These are phyloP conservation scores for Boletus tomentosulus DNA, from an alignment of 768 basidiomycete genomes.

Conservation along the genomic window DNA sequence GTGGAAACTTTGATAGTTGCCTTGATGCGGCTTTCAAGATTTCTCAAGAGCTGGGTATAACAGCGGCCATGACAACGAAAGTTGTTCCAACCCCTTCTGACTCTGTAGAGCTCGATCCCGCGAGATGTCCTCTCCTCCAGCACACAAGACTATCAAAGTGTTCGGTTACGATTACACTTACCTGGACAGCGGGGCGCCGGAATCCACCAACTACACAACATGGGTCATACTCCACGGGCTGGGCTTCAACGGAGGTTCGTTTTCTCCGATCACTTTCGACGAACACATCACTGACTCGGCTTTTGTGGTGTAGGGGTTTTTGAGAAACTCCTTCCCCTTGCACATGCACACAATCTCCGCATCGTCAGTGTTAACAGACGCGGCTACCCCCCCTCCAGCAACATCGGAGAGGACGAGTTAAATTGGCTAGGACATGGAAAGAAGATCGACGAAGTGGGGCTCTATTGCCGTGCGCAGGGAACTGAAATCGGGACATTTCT, in stretches of 20 bases:
- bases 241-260: slow-evolving; percentile 21
- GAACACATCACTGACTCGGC: not conserved
- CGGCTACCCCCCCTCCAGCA: slow-evolving; percentile 25
- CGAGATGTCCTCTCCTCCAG: slow-evolving; percentile 3
- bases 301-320: slow-evolving; percentile 1
- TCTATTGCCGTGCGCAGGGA: slow-evolving; percentile 14
- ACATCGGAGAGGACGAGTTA: slow-evolving; percentile 12
- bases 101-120: not conserved
- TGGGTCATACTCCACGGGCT: slow-evolving; percentile 21
- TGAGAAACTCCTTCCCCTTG: slow-evolving; percentile 21
- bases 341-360: slow-evolving; percentile 18
- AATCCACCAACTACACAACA: slow-evolving; percentile 17
- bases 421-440: slow-evolving; percentile 9
- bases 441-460: slow-evolving; percentile 12
- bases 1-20: not conserved
- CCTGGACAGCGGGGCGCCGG: slow-evolving; percentile 19
- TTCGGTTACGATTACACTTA: slow-evolving; percentile 14
- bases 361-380: slow-evolving; percentile 24
- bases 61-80: not conserved
- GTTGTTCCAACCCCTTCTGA: not conserved
- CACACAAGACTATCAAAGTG: slow-evolving; percentile 10
- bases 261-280: no score
- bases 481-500: slow-evolving; percentile 17
- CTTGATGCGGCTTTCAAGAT: not conserved
- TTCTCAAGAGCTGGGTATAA: not conserved